phyloP scores from a whole-genome alignment of 2,329 filamentous ascomycete genomes.

The Phialocephala sp. region DNA sequence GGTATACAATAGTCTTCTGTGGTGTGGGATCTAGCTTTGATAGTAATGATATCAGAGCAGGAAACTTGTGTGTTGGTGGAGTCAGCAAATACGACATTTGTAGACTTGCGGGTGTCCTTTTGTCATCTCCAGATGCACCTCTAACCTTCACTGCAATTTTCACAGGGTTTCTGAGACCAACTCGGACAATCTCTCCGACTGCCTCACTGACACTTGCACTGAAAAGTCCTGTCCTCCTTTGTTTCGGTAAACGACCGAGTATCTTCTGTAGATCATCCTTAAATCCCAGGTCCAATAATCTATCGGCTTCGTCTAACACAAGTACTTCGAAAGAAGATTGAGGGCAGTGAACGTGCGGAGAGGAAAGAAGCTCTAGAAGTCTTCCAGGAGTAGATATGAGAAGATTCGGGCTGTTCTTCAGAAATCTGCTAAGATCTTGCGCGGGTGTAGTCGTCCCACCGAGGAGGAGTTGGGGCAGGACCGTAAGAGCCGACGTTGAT shows the following conservation, averaged over 20 bases:
- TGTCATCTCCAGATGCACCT: conserved; percentile 76
- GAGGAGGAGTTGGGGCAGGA: conserved; percentile 87
- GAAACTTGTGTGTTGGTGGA: conserved; percentile 80
- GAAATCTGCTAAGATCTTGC: conserved; percentile 85
- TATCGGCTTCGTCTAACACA: conserved; percentile 92
- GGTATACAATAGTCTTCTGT: conserved; percentile 86
- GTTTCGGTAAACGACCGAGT: conserved; percentile 83
- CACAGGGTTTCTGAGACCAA: conserved; percentile 91
- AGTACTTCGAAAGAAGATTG: conserved; percentile 91
- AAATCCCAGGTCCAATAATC: conserved; percentile 91
- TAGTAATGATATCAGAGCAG: conserved; percentile 74
- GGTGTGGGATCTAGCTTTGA: conserved; percentile 73
- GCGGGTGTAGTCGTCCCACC: conserved; percentile 81
- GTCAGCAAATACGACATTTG: conserved; percentile 85
- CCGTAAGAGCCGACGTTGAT: conserved; percentile 54
- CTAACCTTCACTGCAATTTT: conserved; percentile 95
- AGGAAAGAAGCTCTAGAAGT: conserved; percentile 84
- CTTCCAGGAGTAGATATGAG: conserved; percentile 90
- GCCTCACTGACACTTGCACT: conserved; percentile 96
- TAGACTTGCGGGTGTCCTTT: conserved; percentile 88
- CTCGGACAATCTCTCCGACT: conserved; percentile 88
- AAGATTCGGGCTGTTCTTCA: conserved; percentile 84
- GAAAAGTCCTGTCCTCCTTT: conserved; percentile 90
- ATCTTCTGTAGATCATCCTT: conserved; percentile 90
- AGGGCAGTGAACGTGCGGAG: conserved; percentile 84